Evolutionary conservation across 2,329 filamentous ascomycete species (phyloP).

Genomic region (Fusarium sp.): DNA sequence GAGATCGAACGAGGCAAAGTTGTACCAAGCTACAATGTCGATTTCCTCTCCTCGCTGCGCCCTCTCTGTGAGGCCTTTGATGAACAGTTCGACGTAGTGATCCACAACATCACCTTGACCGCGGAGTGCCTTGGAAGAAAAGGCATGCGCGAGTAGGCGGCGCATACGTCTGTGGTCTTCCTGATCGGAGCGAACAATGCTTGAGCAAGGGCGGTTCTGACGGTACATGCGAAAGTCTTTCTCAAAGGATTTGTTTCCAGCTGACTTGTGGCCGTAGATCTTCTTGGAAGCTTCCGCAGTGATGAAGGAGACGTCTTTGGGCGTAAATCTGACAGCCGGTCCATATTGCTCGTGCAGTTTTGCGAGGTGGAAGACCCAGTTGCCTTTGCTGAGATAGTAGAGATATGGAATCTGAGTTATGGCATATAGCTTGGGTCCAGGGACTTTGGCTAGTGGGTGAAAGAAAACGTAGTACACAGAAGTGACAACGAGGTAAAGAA

Average conservation of each 20-base stretch:
- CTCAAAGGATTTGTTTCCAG: background rate
- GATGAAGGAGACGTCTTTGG: constrained; percentile 5
- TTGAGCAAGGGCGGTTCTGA: background rate
- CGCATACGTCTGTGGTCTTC: constrained; percentile 9
- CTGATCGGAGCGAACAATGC: background rate
- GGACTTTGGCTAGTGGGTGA: constrained; percentile 7
- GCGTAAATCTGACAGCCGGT: background rate
- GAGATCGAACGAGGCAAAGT: constrained; percentile 3
- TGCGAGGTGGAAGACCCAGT: background rate
- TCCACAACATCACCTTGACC: background rate
- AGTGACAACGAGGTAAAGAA: background rate
- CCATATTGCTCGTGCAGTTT: background rate
- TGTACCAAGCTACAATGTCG: constrained; percentile 3
- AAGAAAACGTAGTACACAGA: background rate
- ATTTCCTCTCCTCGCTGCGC: background rate
- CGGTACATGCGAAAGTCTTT: background rate
- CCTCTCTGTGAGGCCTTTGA: background rate
- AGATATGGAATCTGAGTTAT: background rate
- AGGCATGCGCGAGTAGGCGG: background rate
- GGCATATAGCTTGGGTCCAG: background rate
- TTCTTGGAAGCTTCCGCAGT: background rate
- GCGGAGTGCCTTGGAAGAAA: background rate
- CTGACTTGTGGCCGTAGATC: background rate
- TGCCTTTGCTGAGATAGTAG: background rate
- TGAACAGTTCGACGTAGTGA: background rate